phyloP scores from a whole-genome alignment of 1,284 basidiomycete genomes.

The Coniferiporia weirii region DNA sequence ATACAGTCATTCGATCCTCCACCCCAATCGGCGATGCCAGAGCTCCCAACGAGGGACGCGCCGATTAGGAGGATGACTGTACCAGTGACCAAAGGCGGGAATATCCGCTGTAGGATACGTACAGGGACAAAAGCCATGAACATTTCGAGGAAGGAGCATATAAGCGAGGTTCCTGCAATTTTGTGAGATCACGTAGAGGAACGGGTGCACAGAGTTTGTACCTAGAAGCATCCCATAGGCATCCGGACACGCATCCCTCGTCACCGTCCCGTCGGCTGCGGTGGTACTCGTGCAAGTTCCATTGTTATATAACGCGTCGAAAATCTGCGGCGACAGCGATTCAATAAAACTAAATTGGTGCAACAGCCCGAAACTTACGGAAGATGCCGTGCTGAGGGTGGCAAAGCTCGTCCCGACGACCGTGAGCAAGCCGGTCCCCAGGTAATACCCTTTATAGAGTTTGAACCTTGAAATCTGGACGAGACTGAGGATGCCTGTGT shows the following conservation, averaged over 20 bases:
- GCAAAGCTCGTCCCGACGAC: constrained; percentile 87
- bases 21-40: constrained; percentile 78
- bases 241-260: constrained; percentile 66
- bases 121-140: constrained; percentile 70
- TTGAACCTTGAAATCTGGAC: constrained; percentile 70
- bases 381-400: constrained; percentile 69
- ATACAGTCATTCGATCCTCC: constrained; percentile 73
- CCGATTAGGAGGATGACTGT: constrained; percentile 77
- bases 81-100: constrained; percentile 80
- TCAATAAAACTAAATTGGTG: neutral
- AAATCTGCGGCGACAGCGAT: constrained; percentile 37
- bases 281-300: constrained; percentile 69
- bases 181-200: constrained; percentile 1
- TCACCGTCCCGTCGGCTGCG: constrained; percentile 54
- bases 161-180: constrained; percentile 59
- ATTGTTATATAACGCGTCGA: constrained; percentile 69
- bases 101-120: constrained; percentile 58
- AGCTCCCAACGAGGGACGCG: constrained; percentile 65
- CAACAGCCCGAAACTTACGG: constrained; percentile 37
- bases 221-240: constrained; percentile 76
- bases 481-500: constrained; percentile 62
- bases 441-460: constrained; percentile 56
- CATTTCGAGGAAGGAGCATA: constrained; percentile 81
- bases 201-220: constrained; percentile 24
- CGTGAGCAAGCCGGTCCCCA: constrained; percentile 75